A percentile compares a stretch with the other conserved stretches of the same genome.
Conservation (phyloP, 371 early-diverging fungal genomes). For the Circinella umbellata region DNA sequence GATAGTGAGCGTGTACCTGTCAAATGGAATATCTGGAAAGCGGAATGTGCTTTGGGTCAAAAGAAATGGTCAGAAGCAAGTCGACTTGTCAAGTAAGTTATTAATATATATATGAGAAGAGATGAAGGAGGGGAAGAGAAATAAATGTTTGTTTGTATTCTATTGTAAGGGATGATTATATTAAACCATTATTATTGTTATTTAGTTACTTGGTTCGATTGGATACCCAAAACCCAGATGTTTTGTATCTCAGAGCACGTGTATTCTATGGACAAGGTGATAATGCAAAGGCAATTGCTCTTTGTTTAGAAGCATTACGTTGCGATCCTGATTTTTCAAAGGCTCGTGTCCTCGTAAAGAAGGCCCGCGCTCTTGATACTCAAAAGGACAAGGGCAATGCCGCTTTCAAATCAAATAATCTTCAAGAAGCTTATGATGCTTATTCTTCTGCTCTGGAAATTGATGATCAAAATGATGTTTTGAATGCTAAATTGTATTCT, state of each 20-base stretch:
- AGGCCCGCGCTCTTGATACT: constrained; percentile 64
- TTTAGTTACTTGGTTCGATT: constrained; percentile 58
- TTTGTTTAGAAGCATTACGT: constrained; percentile 72
- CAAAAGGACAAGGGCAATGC: constrained; percentile 79
- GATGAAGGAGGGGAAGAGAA: too few relatives aligned
- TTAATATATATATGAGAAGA: too few relatives aligned
- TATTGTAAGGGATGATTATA: too few relatives aligned
- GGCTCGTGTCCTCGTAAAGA: constrained; percentile 70
- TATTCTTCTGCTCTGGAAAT: constrained; percentile 76
- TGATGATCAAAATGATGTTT: constrained; percentile 70
- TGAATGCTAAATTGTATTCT: constrained; percentile 74
- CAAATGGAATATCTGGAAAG: constrained; percentile 75
- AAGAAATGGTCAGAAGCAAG: constrained; percentile 74
- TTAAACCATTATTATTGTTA: neutral
- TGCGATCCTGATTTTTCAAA: constrained; percentile 81
- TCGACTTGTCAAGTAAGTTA: constrained; percentile 56
- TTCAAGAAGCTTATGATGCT: constrained; percentile 69
- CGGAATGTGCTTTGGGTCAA: constrained; percentile 73
- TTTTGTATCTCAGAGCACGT: constrained; percentile 72
- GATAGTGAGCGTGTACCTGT: constrained; percentile 61
- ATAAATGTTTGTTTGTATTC: too few relatives aligned
- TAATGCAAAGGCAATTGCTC: constrained; percentile 60
- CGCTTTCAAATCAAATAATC: constrained; percentile 67
- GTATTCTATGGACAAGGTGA: constrained; percentile 79
- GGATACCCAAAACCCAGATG: constrained; percentile 78